Evolutionary conservation across 768 basidiomycete species (phyloP).

Genomic region (Jaapia argillacea): DNA sequence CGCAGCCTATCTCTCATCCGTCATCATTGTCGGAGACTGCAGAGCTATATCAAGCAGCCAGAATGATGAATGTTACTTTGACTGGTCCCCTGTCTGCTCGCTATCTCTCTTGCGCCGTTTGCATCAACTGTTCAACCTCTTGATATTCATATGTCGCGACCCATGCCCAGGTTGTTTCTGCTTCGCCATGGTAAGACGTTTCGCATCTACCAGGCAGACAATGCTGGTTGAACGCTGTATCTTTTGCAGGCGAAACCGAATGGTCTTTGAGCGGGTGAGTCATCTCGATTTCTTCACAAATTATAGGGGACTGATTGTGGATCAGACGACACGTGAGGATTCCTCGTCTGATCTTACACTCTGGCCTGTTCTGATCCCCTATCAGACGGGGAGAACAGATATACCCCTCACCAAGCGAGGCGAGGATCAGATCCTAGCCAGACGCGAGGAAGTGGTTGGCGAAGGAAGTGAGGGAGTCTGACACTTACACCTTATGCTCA

Average conservation of each 20-base stretch:
- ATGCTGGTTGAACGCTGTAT: background rate
- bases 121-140: too few species aligned
- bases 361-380: slow-evolving; percentile 1
- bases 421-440: slow-evolving; percentile 55
- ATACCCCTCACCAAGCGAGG: slow-evolving; percentile 80
- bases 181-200: slow-evolving; percentile 57
- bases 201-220: slow-evolving; percentile 1
- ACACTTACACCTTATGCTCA: slow-evolving; percentile 21
- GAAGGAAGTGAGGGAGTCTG: slow-evolving; percentile 40
- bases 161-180: slow-evolving; percentile 68
- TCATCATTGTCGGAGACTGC: background rate
- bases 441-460: slow-evolving; percentile 63
- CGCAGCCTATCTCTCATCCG: background rate
- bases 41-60: background rate
- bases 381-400: slow-evolving; percentile 78
- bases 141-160: slow-evolving; percentile 23
- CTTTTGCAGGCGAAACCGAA: slow-evolving; percentile 71
- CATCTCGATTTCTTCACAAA: background rate
- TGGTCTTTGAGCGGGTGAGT: slow-evolving; percentile 83
- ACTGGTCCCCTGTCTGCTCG: background rate
- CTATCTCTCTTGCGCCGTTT: background rate
- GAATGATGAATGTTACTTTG: background rate
- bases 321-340: slow-evolving; percentile 51
- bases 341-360: slow-evolving; percentile 3
- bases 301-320: slow-evolving; percentile 5